Evolutionary conservation across 2,329 filamentous ascomycete species (phyloP).

Genomic region (Hypoxylon sp.): DNA sequence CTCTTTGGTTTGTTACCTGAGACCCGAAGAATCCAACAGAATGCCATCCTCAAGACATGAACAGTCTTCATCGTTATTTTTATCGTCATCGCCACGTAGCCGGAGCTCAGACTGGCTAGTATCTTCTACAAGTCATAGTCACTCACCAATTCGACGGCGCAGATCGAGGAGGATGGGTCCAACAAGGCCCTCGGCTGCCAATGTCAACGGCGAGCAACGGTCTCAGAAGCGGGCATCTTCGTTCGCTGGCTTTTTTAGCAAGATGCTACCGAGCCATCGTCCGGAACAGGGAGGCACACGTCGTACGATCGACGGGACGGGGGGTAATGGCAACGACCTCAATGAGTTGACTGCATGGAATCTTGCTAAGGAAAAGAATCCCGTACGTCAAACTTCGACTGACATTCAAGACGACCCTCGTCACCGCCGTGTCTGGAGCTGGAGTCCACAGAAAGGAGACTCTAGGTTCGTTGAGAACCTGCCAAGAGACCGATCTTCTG

Average conservation of each 20-base stretch:
- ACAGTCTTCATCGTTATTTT: slow-evolving; percentile 38
- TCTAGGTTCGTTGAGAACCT: slow-evolving; percentile 37
- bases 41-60: slow-evolving; percentile 32
- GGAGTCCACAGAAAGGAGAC: slow-evolving; percentile 40
- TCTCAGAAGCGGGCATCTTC: slow-evolving; percentile 51
- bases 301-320: slow-evolving; percentile 50
- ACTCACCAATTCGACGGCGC: slow-evolving; percentile 26
- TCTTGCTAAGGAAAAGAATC: slow-evolving; percentile 46
- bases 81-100: slow-evolving; percentile 29
- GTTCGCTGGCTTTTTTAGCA: slow-evolving; percentile 60
- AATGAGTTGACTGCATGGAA: slow-evolving; percentile 52
- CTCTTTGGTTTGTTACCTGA: slow-evolving; percentile 1
- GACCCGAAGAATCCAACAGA: slow-evolving; percentile 12
- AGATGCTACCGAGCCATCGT: slow-evolving; percentile 64
- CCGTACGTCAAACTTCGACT: background rate
- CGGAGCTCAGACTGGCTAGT: slow-evolving; percentile 32
- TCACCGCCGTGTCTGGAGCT: slow-evolving; percentile 35
- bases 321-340: slow-evolving; percentile 46
- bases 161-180: slow-evolving; percentile 38
- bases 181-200: slow-evolving; percentile 20
- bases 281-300: slow-evolving; percentile 67
- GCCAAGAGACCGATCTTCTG: slow-evolving; percentile 21
- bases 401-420: slow-evolving; percentile 13
- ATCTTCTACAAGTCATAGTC: slow-evolving; percentile 23
- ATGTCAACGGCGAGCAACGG: slow-evolving; percentile 11